Conservation (phyloP, 1,284 basidiomycete species). For the Boletus subluridellus region DNA sequence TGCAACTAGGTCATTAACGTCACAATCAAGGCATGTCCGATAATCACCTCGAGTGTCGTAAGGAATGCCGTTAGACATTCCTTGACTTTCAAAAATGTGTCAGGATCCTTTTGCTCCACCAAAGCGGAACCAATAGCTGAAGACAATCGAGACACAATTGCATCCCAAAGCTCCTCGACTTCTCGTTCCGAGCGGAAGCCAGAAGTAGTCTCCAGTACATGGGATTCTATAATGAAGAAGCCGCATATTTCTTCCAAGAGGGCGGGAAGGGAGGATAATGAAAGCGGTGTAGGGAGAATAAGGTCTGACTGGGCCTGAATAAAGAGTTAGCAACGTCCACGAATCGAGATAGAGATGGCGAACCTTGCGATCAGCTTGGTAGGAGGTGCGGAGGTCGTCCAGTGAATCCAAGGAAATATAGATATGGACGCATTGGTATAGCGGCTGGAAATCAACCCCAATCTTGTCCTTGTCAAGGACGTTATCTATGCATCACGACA, state of each 20-base stretch:
- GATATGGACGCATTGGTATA: slow-evolving; percentile 98
- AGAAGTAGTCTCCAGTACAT: slow-evolving; percentile 86
- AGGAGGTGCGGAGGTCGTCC: slow-evolving; percentile 86
- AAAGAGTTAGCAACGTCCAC: slow-evolving; percentile 13
- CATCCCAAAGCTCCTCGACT: slow-evolving; percentile 96
- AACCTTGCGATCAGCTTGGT: slow-evolving; percentile 94
- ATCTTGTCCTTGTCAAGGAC: slow-evolving; percentile 89
- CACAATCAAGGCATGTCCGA: neutral
- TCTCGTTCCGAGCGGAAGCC: slow-evolving; percentile 86
- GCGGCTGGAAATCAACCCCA: slow-evolving; percentile 88
- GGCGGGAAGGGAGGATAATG: slow-evolving; percentile 52
- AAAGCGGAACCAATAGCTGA: slow-evolving; percentile 75
- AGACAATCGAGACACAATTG: slow-evolving; percentile 76
- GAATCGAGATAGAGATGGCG: slow-evolving; percentile 15
- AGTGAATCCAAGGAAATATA: slow-evolving; percentile 89
- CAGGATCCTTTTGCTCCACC: slow-evolving; percentile 75
- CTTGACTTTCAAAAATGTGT: slow-evolving; percentile 82
- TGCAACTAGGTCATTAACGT: slow-evolving; percentile 10
- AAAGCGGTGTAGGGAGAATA: slow-evolving; percentile 75
- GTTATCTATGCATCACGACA: slow-evolving; percentile 57
- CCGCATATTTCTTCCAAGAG: slow-evolving; percentile 95
- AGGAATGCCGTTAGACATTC: slow-evolving; percentile 84
- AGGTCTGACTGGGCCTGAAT: slow-evolving; percentile 91
- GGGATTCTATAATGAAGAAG: slow-evolving; percentile 95
- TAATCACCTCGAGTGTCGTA: slow-evolving; percentile 84